Evolutionary conservation across 2,329 filamentous ascomycete species (phyloP).

Genomic region (Fusarium sp.): DNA sequence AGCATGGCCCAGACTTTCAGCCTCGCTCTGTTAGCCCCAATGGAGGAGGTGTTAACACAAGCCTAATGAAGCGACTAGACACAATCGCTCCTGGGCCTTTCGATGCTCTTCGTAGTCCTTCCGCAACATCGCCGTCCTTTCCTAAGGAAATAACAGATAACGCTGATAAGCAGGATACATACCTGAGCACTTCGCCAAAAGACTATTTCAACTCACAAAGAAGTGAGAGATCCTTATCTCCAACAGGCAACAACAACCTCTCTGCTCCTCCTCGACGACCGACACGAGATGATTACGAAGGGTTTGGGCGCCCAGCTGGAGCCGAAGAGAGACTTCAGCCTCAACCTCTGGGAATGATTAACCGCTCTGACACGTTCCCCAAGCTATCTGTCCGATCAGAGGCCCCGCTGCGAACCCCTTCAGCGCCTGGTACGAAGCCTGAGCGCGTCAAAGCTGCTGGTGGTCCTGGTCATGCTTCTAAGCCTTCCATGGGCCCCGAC

Average conservation of each 20-base stretch:
- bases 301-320: constrained; percentile 67
- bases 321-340: constrained; percentile 56
- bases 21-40: constrained; percentile 47
- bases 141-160: constrained; percentile 41
- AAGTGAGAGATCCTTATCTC: constrained; percentile 30
- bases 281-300: constrained; percentile 70
- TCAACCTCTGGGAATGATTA: constrained; percentile 56
- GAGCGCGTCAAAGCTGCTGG: constrained; percentile 54
- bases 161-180: constrained; percentile 39
- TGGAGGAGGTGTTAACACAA: constrained; percentile 47
- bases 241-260: constrained; percentile 46
- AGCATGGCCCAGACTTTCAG: constrained; percentile 45
- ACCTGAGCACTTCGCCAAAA: constrained; percentile 41
- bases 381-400: constrained; percentile 57
- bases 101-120: constrained; percentile 62
- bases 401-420: constrained; percentile 62
- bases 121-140: constrained; percentile 54
- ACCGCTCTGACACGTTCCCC: constrained; percentile 69
- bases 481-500: constrained; percentile 64
- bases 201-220: constrained; percentile 26
- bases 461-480: constrained; percentile 51
- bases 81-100: constrained; percentile 78
- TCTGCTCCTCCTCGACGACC: constrained; percentile 59
- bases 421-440: constrained; percentile 62
- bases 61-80: constrained; percentile 74